Evolutionary conservation across 768 basidiomycete species (phyloP).

Genomic region (Tricholoma sp.): DNA sequence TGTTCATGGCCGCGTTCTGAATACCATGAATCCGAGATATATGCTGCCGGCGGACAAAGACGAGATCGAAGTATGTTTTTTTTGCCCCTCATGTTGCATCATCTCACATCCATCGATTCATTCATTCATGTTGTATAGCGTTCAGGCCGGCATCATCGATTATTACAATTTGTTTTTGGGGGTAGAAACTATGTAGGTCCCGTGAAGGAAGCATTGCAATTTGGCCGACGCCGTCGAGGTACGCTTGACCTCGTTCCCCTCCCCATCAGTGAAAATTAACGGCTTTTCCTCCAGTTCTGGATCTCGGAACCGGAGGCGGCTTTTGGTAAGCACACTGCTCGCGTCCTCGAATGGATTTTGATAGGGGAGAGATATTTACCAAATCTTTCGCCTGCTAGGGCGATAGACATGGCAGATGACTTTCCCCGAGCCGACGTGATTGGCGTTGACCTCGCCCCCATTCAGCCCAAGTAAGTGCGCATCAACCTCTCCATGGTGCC

Average conservation of each 20-base stretch:
- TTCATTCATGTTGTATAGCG: conserved; percentile 35
- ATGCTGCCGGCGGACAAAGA: conserved; percentile 64
- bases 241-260: conserved; percentile 11
- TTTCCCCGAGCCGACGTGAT: conserved; percentile 63
- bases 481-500: conserved; percentile 1
- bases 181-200: conserved; percentile 67
- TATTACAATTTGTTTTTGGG: conserved; percentile 61
- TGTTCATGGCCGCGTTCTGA: conserved; percentile 49
- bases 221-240: conserved; percentile 43
- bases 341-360: not conserved
- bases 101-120: not conserved
- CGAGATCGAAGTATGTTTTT: conserved; percentile 48
- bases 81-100: not conserved
- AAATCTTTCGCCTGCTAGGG: conserved; percentile 34
- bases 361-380: not conserved
- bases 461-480: conserved; percentile 56
- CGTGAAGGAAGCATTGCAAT: conserved; percentile 49
- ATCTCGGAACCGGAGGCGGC: conserved; percentile 66
- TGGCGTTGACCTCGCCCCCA: conserved; percentile 67
- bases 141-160: conserved; percentile 55
- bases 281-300: conserved; percentile 41
- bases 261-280: too few relatives aligned
- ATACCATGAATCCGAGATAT: conserved; percentile 50
- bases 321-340: conserved; percentile 38
- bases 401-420: conserved; percentile 69